Conservation (phyloP, 768 basidiomycete genomes). For the Boletus rubroflammeus region DNA sequence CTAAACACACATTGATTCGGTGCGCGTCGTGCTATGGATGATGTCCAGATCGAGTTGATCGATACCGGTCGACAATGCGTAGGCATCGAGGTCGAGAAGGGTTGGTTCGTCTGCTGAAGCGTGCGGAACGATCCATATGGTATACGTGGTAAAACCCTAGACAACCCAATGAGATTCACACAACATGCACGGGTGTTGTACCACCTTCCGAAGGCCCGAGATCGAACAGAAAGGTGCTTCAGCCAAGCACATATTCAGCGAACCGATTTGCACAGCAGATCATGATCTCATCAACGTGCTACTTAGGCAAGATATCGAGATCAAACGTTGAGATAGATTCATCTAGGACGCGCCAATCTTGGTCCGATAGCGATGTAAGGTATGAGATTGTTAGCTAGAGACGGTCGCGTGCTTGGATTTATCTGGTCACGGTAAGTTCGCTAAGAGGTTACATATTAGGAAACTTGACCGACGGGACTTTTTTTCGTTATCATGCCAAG, state of each 20-base stretch:
- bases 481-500: constrained; percentile 3
- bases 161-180: background rate
- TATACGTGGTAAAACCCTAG: background rate
- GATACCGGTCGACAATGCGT: constrained; percentile 3
- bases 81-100: constrained; percentile 3
- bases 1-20: background rate
- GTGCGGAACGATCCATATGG: background rate
- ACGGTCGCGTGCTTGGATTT: background rate
- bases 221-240: background rate
- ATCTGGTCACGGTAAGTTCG: too few relatives aligned
- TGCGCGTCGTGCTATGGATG: background rate
- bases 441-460: too few relatives aligned
- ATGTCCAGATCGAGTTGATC: background rate
- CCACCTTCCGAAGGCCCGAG: background rate
- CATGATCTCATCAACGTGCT: constrained; percentile 5
- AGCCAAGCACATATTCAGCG: background rate
- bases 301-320: background rate
- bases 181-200: background rate
- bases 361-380: background rate
- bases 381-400: background rate
- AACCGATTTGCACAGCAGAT: background rate
- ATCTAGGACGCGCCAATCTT: background rate
- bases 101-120: background rate
- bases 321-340: background rate
- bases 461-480: too few relatives aligned